Evolutionary conservation across 805 yeast genomes (phyloP).

Genomic region (Schwanniomyces sp.): DNA sequence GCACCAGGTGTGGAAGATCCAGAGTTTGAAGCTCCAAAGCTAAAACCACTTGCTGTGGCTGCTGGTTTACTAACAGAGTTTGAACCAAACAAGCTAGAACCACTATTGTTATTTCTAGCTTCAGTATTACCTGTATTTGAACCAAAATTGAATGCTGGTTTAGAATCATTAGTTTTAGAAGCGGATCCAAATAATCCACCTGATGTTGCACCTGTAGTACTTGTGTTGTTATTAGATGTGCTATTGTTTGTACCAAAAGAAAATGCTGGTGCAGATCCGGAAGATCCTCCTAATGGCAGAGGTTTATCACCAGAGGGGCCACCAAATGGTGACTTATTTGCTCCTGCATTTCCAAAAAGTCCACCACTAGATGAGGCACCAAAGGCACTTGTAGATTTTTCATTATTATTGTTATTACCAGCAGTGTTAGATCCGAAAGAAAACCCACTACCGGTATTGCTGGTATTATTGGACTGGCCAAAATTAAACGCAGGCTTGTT

Average conservation of each 20-base stretch:
- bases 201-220: conserved; percentile 1
- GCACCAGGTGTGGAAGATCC: not conserved
- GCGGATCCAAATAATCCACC: conserved; percentile 8
- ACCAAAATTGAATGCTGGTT: conserved; percentile 8
- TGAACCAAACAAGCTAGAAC: conserved; percentile 1
- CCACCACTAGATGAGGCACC: conserved; percentile 9
- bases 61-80: not conserved
- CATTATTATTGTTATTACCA: not conserved
- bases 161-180: conserved; percentile 2
- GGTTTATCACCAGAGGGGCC: not conserved
- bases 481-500: not conserved
- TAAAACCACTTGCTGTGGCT: not conserved
- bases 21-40: conserved; percentile 6
- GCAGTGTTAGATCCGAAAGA: not conserved
- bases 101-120: conserved; percentile 1
- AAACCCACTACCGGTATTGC: conserved; percentile 1
- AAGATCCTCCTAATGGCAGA: not conserved
- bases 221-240: conserved; percentile 1
- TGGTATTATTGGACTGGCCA: conserved; percentile 1
- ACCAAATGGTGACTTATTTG: not conserved
- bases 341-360: conserved; percentile 12
- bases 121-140: not conserved
- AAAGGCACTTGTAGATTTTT: not conserved
- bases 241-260: conserved; percentile 4
- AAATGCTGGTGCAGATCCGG: conserved; percentile 3